These are phyloP conservation scores for Rehmannia glutinosa DNA, from an alignment of 257 asterid genomes.

Conservation along the genomic window DNA sequence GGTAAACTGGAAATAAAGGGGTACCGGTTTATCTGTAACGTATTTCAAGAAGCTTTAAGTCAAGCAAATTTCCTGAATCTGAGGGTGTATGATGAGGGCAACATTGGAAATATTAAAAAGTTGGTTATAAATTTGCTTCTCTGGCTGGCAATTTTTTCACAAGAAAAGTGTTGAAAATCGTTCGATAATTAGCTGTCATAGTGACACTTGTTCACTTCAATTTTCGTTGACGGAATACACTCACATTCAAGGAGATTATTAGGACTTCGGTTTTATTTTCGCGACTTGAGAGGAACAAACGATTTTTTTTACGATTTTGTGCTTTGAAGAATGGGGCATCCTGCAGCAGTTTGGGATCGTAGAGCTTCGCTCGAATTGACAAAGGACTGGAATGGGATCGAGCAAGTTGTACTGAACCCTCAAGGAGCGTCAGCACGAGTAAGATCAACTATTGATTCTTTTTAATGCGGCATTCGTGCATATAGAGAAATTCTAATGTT, in stretches of 20 bases:
- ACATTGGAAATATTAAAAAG: conserved; percentile 22
- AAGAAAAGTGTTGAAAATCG: conserved; percentile 21
- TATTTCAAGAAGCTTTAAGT: conserved; percentile 18
- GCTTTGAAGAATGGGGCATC: conserved; percentile 67
- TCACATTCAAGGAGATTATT: conserved; percentile 13
- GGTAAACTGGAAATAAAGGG: too few species aligned
- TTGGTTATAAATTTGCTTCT: conserved; percentile 28
- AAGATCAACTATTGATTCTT: conserved; percentile 27
- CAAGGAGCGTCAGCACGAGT: conserved; percentile 88
- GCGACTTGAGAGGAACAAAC: conserved; percentile 13
- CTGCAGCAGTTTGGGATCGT: conserved; percentile 76
- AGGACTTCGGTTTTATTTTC: conserved; percentile 11
- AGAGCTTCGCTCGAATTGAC: conserved; percentile 58
- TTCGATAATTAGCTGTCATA: conserved; percentile 24
- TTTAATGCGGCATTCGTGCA: not conserved
- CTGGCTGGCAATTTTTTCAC: conserved; percentile 22
- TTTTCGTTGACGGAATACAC: not conserved
- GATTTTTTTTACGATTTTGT: conserved; percentile 2
- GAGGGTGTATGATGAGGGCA: conserved; percentile 29
- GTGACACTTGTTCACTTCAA: conserved; percentile 15
- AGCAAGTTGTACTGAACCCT: conserved; percentile 74
- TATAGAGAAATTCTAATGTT: not conserved
- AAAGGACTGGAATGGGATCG: conserved; percentile 88
- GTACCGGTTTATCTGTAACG: conserved; percentile 18
- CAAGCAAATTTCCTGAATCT: conserved; percentile 34